Evolutionary conservation across 441 rosid genomes (phyloP).

Genomic region (Adansonia grandidieri): DNA sequence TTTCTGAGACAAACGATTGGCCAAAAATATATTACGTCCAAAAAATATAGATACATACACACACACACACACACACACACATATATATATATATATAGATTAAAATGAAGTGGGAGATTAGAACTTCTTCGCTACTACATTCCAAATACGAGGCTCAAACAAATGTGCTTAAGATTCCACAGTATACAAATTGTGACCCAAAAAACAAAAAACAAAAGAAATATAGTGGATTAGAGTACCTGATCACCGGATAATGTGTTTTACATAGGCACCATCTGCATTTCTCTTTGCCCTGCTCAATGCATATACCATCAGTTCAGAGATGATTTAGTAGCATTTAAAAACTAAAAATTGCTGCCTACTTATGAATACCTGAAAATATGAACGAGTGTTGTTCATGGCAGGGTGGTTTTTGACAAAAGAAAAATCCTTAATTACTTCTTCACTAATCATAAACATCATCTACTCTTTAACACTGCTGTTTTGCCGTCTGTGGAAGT

Average conservation of each 20-base stretch:
- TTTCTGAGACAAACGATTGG: too few species aligned
- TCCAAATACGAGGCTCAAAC: constrained; percentile 40
- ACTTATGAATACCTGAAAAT: constrained; percentile 41
- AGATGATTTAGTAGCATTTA: constrained; percentile 22
- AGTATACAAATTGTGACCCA: not conserved
- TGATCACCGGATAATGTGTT: constrained; percentile 23
- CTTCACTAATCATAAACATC: constrained; percentile 46
- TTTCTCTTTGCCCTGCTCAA: constrained; percentile 50
- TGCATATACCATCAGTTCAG: constrained; percentile 36
- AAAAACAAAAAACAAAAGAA: constrained; percentile 36
- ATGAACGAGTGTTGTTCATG: constrained; percentile 31
- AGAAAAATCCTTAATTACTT: constrained; percentile 31
- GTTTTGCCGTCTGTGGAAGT: constrained; percentile 52
- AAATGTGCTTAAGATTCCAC: constrained; percentile 42
- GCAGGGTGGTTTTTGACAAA: constrained; percentile 23
- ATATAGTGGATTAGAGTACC: constrained; percentile 35
- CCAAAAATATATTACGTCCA: too few species aligned
- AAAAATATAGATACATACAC: too few species aligned
- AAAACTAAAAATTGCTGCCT: constrained; percentile 36
- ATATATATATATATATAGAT: too few species aligned
- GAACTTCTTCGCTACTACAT: constrained; percentile 36
- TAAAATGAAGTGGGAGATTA: constrained; percentile 33
- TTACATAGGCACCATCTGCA: constrained; percentile 27
- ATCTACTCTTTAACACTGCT: constrained; percentile 29
- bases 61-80: too few species aligned